Base-by-base conservation (phyloP, 768 basidiomycete species). In the Termitomyces sp. region DNA sequence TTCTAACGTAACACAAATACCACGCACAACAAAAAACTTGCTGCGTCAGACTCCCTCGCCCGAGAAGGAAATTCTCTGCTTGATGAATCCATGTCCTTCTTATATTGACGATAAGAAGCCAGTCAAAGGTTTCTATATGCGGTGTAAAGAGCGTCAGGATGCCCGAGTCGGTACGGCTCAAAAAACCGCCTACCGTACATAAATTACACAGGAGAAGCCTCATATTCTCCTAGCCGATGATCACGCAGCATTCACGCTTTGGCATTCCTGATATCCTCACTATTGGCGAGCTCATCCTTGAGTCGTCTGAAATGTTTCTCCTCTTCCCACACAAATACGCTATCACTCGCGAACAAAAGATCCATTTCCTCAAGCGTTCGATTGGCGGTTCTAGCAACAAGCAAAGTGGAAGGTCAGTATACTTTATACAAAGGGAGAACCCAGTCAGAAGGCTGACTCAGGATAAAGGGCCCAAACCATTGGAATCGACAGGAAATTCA, bases 281-380 rank as follows among this genome's bases (percentile, higher is more conserved):
- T 68, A 63, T 38, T 64, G 48, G 55, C 66, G 23, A 71, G 66
- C 65, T 67, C 69, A 13, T 57, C 71, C 65, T 77, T 79, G 58
- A 76, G 68, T 57, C 66, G 67, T 61, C 60, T 66, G 62, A 78
- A 79, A 64, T 73, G 67, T 57, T 59, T 69, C 65, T 79, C 77
- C 62, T 76, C 74, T 55, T 78, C 72, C 77, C 77, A 79, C n/a
- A 75, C 75, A 60, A 71, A 77, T 18, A 75, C 76, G 61, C 76
- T 78, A 51, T 74, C 70, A 64, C 75, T 75, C 52, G 76, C 74
- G 61, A 78, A 79, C 51, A 79, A 67, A 26, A 76, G 67, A 61
- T 77, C 75, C 71, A 79, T 76, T 66, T 79, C 77, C 63, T 79
- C 77, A 4, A 78, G 68, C 9, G 77, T 78, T 32, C 77, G 68